phyloP scores from a whole-genome alignment of 2,329 filamentous ascomycete species.

The Diaporthe vexans region DNA sequence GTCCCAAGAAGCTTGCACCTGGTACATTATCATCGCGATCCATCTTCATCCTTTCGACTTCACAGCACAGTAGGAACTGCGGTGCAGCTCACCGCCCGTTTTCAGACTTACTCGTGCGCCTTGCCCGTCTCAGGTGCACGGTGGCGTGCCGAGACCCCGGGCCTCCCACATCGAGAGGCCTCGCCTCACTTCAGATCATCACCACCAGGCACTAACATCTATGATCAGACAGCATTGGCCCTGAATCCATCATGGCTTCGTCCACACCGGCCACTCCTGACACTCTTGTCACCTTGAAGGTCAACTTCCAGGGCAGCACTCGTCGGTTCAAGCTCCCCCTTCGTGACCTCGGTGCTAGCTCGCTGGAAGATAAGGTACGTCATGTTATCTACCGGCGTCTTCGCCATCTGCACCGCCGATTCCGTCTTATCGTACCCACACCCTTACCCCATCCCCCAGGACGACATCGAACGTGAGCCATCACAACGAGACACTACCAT shows the following conservation, averaged over 20 bases:
- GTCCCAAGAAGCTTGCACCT: background rate
- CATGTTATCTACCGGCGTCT: slow-evolving; percentile 40
- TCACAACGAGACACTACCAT: background rate
- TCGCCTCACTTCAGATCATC: background rate
- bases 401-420: slow-evolving; percentile 29
- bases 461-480: background rate
- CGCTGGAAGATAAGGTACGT: slow-evolving; percentile 88
- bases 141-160: slow-evolving; percentile 13
- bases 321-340: slow-evolving; percentile 92
- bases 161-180: background rate
- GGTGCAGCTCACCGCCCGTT: slow-evolving; percentile 8
- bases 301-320: slow-evolving; percentile 80
- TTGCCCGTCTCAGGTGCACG: background rate
- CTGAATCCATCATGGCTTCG: slow-evolving; percentile 53
- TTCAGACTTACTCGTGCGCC: slow-evolving; percentile 30
- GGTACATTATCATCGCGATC: background rate
- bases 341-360: slow-evolving; percentile 81
- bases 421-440: slow-evolving; percentile 33
- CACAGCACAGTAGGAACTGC: background rate
- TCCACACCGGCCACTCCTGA: slow-evolving; percentile 63
- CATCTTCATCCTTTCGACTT: background rate
- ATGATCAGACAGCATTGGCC: slow-evolving; percentile 12
- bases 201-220: slow-evolving; percentile 3
- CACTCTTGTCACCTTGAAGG: slow-evolving; percentile 87
- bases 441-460: background rate